Evolutionary conservation across 176 grass and related monocot genomes (phyloP), one percentile per base, ranked within the genome.

Genomic region (Coix lacrymajobi): DNA sequence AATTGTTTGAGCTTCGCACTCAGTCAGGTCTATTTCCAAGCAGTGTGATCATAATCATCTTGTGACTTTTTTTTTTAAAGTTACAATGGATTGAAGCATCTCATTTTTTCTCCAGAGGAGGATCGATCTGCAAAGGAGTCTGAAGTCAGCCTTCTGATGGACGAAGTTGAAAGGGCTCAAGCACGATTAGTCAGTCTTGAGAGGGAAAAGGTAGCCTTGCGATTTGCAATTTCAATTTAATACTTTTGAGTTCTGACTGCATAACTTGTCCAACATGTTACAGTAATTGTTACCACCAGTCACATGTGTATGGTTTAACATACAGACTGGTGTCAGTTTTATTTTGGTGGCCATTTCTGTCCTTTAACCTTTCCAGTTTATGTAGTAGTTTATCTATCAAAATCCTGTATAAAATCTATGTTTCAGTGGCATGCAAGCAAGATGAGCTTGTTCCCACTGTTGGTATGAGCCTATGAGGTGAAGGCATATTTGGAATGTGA

Each of bases 111-210:
- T 8, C 3, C 30, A 99, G 96, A 99, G 93, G 96, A 99, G 87
- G 80, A 99, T 62, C 91, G 93, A 45, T 71, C 96, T 63, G 90
- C 85, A 44, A 99, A 99, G 93, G 96, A 99, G 89, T 0, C 89
- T 81, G 96, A 99, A 88, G 92, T 94, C 13, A 87, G 48, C 73
- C 89, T 99, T 85, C 81, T 99, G 66, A 90, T 99, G 96, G 96
- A 99, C 85, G 96, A 99, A 88, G 93, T 99, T 87, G 96, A 99
- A 89, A 93, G 96, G 19, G 93, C 93, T 78, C 96, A 94, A 87
- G 60, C 87, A 77, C 89, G 96, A 78, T 89, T 99, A 90, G 67
- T 93, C 84, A 99, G 93, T 83, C 89, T 99, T 76, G 96, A 99
- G 81, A 96, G 96, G 80, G 96, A 99, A 89, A 99, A 99, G 91